phyloP scores from a whole-genome alignment of 306 rosid genomes.

The Alnus glutinosa region DNA sequence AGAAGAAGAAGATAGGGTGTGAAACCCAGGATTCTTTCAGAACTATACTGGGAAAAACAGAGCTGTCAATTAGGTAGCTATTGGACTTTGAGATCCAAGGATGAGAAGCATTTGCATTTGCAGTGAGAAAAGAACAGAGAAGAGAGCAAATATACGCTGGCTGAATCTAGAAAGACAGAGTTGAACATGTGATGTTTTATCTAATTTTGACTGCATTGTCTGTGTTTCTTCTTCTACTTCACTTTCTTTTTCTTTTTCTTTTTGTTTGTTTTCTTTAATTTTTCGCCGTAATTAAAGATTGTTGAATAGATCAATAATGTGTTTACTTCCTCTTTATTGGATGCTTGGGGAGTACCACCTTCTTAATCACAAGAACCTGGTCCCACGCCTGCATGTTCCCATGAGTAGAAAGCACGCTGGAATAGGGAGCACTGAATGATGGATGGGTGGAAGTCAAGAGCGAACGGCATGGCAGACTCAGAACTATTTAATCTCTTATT shows the following conservation, averaged over 20 bases:
- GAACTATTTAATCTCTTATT: no score
- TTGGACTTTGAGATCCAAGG: conserved; percentile 12
- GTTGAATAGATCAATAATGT: background rate
- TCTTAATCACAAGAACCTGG: background rate
- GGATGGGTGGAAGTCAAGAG: no score
- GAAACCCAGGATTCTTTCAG: conserved; percentile 39
- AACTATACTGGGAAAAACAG: conserved; percentile 17
- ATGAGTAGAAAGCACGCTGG: background rate
- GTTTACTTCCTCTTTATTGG: background rate
- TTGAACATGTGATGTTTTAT: conserved; percentile 62
- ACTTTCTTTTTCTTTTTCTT: conserved; percentile 20
- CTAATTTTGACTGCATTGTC: conserved; percentile 38
- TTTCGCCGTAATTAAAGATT: background rate
- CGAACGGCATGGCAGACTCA: no score
- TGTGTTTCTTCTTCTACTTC: conserved; percentile 4
- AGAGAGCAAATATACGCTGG: conserved; percentile 35
- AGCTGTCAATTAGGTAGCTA: conserved; percentile 5
- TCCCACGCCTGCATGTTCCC: background rate
- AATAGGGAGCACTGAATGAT: background rate
- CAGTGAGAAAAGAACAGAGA: conserved; percentile 21
- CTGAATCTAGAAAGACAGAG: conserved; percentile 58
- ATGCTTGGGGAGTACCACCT: background rate
- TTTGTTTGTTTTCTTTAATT: background rate
- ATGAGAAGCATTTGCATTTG: conserved; percentile 16
- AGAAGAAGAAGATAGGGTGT: conserved; percentile 44